phyloP scores from a whole-genome alignment of 2,329 filamentous ascomycete species.

The Paracorniculantispora psalliotae region DNA sequence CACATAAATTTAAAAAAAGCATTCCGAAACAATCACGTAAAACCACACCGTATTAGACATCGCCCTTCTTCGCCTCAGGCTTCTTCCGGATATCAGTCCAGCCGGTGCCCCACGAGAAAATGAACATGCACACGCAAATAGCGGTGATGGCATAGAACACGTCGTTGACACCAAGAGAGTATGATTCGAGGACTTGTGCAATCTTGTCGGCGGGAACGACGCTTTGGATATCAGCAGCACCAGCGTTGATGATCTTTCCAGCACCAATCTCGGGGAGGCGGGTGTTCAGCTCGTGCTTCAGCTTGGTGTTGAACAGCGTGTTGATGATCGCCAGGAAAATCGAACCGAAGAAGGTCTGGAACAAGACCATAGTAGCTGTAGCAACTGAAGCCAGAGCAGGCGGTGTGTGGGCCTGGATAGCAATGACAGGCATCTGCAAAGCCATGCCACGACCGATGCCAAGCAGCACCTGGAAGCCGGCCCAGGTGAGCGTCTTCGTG shows the following conservation, averaged over 20 bases:
- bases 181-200: slow-evolving; percentile 34
- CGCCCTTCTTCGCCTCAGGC: slow-evolving; percentile 19
- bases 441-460: slow-evolving; percentile 41
- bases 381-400: slow-evolving; percentile 23
- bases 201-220: slow-evolving; percentile 29
- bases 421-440: slow-evolving; percentile 36
- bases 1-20: neutral
- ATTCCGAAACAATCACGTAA: neutral
- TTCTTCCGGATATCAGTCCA: slow-evolving; percentile 41
- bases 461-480: slow-evolving; percentile 39
- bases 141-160: slow-evolving; percentile 29
- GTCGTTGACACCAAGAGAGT: slow-evolving; percentile 30
- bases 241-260: slow-evolving; percentile 33
- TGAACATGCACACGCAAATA: slow-evolving; percentile 26
- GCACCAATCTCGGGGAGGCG: slow-evolving; percentile 28
- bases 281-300: slow-evolving; percentile 26
- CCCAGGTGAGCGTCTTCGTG: slow-evolving; percentile 35
- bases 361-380: slow-evolving; percentile 27
- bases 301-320: slow-evolving; percentile 26
- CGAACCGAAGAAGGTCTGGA: slow-evolving; percentile 43
- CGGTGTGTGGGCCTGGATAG: slow-evolving; percentile 24
- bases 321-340: slow-evolving; percentile 38
- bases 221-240: slow-evolving; percentile 34
- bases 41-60: slow-evolving; percentile 15
- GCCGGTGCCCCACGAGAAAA: slow-evolving; percentile 39